phyloP scores from a whole-genome alignment of 345 rosid species.

The Jatropha curcas region DNA sequence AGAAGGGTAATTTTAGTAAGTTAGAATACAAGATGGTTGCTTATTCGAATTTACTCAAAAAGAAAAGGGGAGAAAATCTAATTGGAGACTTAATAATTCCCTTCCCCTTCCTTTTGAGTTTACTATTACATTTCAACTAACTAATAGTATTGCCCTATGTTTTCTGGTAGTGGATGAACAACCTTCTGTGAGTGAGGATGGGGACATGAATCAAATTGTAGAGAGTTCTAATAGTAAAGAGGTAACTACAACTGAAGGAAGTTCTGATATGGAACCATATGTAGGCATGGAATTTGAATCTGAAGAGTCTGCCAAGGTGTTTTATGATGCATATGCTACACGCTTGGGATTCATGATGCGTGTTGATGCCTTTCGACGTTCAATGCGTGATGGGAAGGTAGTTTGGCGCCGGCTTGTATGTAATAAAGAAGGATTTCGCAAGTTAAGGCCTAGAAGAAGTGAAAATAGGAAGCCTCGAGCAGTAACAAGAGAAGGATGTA shows the following conservation, averaged over 20 bases:
- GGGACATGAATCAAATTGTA: conserved; percentile 18
- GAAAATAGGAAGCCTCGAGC: conserved; percentile 45
- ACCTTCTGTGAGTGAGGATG: conserved; percentile 25
- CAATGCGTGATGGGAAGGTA: conserved; percentile 47
- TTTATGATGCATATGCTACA: conserved; percentile 50
- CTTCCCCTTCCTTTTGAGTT: not conserved
- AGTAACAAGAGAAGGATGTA: conserved; percentile 51
- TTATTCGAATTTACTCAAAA: not conserved
- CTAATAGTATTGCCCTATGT: not conserved
- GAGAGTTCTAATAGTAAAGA: conserved; percentile 30
- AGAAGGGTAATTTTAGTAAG: not conserved
- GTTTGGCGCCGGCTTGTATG: conserved; percentile 51
- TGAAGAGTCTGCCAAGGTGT: conserved; percentile 45
- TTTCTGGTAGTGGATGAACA: conserved; percentile 33
- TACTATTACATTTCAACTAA: conserved; percentile 6
- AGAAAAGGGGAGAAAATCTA: not conserved
- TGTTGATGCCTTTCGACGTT: conserved; percentile 43
- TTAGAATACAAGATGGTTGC: not conserved
- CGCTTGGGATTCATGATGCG: conserved; percentile 45
- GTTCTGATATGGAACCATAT: conserved; percentile 37
- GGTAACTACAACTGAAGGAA: conserved; percentile 12
- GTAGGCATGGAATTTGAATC: conserved; percentile 57
- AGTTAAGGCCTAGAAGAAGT: conserved; percentile 36
- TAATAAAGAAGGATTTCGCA: conserved; percentile 53
- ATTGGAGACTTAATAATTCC: not conserved